Evolutionary conservation across 208 protist species (phyloP).

Genomic region (Trypanosoma conorhini): DNA sequence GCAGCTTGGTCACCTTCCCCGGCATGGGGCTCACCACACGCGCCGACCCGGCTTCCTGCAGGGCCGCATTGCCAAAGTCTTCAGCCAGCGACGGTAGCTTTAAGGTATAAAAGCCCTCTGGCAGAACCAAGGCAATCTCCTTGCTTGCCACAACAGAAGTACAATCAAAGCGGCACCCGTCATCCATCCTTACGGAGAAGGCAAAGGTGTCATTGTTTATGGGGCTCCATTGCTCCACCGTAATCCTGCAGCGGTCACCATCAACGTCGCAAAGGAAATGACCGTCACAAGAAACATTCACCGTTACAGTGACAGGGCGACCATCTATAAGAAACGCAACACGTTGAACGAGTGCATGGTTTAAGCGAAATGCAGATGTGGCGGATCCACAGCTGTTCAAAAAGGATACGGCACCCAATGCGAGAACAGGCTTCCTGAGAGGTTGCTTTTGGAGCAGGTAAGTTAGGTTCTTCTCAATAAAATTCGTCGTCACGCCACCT

Average conservation of each 20-base stretch:
- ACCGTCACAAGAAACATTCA: conserved; percentile 25
- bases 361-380: conserved; percentile 35
- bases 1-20: conserved; percentile 88
- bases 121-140: conserved; percentile 27
- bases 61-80: conserved; percentile 38
- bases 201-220: conserved; percentile 3
- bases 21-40: conserved; percentile 90
- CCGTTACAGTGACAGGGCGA: conserved; percentile 27
- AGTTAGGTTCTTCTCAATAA: conserved; percentile 39
- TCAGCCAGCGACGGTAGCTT: conserved; percentile 26
- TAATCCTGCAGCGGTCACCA: not conserved
- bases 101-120: conserved; percentile 23
- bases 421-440: conserved; percentile 15
- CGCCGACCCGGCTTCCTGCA: conserved; percentile 84
- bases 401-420: conserved; percentile 34
- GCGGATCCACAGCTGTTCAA: conserved; percentile 20
- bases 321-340: conserved; percentile 40
- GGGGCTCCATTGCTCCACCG: conserved; percentile 1
- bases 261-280: conserved; percentile 17
- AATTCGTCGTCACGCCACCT: conserved; percentile 37
- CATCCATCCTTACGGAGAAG: conserved; percentile 37
- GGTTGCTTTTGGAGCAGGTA: conserved; percentile 29
- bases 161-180: conserved; percentile 28
- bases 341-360: conserved; percentile 27
- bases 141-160: conserved; percentile 21